Evolutionary conservation across 805 yeast species (phyloP).

Genomic region (Komagataella phaffii): DNA sequence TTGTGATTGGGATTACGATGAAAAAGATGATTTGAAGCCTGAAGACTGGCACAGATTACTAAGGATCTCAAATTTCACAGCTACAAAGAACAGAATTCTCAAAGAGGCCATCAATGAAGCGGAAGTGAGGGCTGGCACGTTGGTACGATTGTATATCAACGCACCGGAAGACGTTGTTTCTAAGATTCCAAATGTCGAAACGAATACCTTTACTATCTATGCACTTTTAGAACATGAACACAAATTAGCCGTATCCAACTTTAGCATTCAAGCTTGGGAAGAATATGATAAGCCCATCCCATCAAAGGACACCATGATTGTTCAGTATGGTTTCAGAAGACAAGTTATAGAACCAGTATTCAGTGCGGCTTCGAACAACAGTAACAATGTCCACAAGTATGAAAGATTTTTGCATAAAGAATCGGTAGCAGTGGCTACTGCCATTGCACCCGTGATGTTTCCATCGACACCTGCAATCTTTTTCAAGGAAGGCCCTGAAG

Average conservation of each 20-base stretch:
- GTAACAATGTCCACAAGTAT: conserved; percentile 79
- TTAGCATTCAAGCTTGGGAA: conserved; percentile 79
- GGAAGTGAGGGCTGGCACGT: conserved; percentile 48
- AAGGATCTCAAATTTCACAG: conserved; percentile 63
- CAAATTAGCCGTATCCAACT: conserved; percentile 70
- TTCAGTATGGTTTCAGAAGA: conserved; percentile 91
- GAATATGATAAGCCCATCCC: conserved; percentile 78
- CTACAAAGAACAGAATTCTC: conserved; percentile 53
- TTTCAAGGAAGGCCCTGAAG: conserved; percentile 44
- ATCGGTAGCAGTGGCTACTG: conserved; percentile 62
- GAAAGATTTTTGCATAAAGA: conserved; percentile 80
- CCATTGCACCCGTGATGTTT: conserved; percentile 78
- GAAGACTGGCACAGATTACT: conserved; percentile 63
- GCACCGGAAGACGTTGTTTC: conserved; percentile 37
- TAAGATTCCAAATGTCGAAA: conserved; percentile 26
- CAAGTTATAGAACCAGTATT: conserved; percentile 71
- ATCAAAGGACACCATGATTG: conserved; percentile 67
- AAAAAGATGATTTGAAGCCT: conserved; percentile 60
- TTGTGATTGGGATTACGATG: conserved; percentile 82
- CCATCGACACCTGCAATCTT: conserved; percentile 77
- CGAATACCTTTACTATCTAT: conserved; percentile 48
- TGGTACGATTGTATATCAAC: conserved; percentile 42
- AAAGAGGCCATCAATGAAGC: conserved; percentile 43
- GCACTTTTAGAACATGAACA: conserved; percentile 79
- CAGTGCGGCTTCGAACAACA: conserved; percentile 62